These are phyloP conservation scores for Eutypa lata DNA, from an alignment of 2,329 filamentous ascomycete species.

Conservation along the genomic window DNA sequence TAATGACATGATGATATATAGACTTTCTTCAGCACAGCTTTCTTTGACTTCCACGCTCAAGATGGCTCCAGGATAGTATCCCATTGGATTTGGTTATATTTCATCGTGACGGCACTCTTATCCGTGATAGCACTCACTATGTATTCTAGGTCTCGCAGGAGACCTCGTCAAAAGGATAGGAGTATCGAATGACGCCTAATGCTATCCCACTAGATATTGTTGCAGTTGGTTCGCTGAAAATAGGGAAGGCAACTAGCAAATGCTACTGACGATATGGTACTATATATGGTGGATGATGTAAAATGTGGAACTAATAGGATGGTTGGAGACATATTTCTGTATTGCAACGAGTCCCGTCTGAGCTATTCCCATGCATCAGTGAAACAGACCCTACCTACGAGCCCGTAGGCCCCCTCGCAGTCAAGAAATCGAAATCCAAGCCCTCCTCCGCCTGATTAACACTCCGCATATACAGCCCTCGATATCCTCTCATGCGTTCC, in stretches of 20 bases:
- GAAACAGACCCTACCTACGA: too few species aligned
- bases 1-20: not conserved
- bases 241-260: too few species aligned
- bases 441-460: conserved; percentile 60
- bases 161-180: not conserved
- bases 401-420: not conserved
- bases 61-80: not conserved
- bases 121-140: not conserved
- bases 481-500: conserved; percentile 49
- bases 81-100: not conserved
- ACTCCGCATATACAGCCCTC: conserved; percentile 55
- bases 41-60: not conserved
- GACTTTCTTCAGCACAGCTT: not conserved
- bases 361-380: too few species aligned
- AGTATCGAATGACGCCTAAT: not conserved
- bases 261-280: too few species aligned
- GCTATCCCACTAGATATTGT: too few species aligned
- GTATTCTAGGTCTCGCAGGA: not conserved
- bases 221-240: too few species aligned
- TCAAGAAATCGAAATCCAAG: conserved; percentile 61
- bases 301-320: too few species aligned
- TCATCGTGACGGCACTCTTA: not conserved
- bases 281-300: too few species aligned
- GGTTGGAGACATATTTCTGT: too few species aligned
- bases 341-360: too few species aligned